phyloP scores from a whole-genome alignment of 495 filamentous ascomycete species.

The Trichoderma orchidacearum region DNA sequence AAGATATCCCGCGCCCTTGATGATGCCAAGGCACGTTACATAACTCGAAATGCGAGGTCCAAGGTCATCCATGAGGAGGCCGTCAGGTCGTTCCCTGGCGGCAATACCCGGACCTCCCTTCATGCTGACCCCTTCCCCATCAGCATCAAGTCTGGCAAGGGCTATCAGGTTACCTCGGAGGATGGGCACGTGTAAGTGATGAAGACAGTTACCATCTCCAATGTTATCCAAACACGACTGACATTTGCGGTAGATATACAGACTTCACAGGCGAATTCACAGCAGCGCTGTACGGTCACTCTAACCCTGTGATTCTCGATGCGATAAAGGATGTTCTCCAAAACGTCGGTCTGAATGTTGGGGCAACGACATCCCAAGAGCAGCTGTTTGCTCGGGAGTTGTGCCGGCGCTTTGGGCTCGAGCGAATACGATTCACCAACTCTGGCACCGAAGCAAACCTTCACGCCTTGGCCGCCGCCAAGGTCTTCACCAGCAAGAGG shows the following conservation, averaged over 20 bases:
- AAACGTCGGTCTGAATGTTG: constrained; percentile 24
- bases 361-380: constrained; percentile 27
- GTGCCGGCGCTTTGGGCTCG: constrained; percentile 27
- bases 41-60: constrained; percentile 20
- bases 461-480: constrained; percentile 29
- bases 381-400: constrained; percentile 22
- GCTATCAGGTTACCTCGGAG: constrained; percentile 20
- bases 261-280: constrained; percentile 40
- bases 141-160: constrained; percentile 25
- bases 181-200: constrained; percentile 26
- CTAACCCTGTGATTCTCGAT: constrained; percentile 23
- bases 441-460: constrained; percentile 41
- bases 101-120: constrained; percentile 46
- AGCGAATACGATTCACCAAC: constrained; percentile 34
- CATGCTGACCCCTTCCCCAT: constrained; percentile 45
- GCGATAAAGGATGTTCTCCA: constrained; percentile 23
- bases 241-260: constrained; percentile 19
- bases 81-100: constrained; percentile 35
- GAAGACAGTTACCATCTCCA: too few species aligned
- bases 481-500: constrained; percentile 21
- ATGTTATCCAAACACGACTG: too few species aligned
- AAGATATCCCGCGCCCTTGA: constrained; percentile 8
- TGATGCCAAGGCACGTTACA: constrained; percentile 17
- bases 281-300: constrained; percentile 42
- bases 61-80: constrained; percentile 22